These are phyloP conservation scores for Argentina anserina DNA, from an alignment of 306 rosid genomes.

Conservation along the genomic window DNA sequence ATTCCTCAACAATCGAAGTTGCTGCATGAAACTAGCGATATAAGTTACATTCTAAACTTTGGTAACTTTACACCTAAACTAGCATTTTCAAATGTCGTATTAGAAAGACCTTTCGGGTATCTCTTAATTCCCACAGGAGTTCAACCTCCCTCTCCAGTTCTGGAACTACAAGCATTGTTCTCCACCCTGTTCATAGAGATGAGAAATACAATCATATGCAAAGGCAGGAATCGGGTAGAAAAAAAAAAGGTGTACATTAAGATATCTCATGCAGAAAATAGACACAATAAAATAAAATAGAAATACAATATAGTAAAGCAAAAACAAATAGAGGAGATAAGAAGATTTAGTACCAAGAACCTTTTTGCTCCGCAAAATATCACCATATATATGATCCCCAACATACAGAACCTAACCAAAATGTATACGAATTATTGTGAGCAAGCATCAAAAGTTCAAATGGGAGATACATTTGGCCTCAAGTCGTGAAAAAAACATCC, in stretches of 20 bases:
- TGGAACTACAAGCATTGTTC: constrained; percentile 99
- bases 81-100: background rate
- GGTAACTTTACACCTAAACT: background rate
- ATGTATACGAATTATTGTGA: background rate
- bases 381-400: constrained; percentile 99
- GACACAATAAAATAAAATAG: background rate
- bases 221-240: background rate
- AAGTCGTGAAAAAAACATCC: no score
- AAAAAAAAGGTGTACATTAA: background rate
- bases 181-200: constrained; percentile 68
- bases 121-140: constrained; percentile 75
- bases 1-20: constrained; percentile 68
- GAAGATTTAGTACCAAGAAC: constrained; percentile 68
- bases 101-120: constrained; percentile 71
- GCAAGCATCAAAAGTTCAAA: constrained; percentile 2
- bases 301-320: background rate
- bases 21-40: constrained; percentile 38
- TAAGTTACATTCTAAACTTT: background rate
- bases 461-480: constrained; percentile 7
- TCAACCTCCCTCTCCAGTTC: constrained; percentile 91
- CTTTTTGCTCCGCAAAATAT: constrained; percentile 94
- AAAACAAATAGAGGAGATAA: constrained; percentile 9
- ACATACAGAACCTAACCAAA: constrained; percentile 84
- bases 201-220: background rate
- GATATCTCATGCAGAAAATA: background rate